Conservation (phyloP, 352 stramenopile genomes). For the Phytophthora niederhauseri region DNA sequence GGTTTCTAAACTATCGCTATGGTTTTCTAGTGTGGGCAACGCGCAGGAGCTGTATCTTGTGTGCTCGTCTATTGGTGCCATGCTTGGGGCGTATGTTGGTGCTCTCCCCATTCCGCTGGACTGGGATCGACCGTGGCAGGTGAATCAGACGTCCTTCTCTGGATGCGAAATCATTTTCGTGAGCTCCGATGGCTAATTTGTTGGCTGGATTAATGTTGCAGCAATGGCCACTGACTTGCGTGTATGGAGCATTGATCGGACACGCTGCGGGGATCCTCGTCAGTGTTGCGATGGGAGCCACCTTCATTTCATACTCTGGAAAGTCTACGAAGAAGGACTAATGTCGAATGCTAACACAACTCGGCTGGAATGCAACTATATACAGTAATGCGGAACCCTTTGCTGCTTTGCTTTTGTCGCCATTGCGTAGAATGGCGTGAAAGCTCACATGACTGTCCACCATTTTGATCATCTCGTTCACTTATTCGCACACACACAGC, state of each 20-base stretch:
- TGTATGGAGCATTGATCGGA: constrained; percentile 69
- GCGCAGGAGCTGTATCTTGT: constrained; percentile 54
- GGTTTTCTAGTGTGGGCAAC: constrained; percentile 40
- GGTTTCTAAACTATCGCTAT: background rate
- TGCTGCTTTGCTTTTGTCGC: too few relatives aligned
- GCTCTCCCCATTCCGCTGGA: constrained; percentile 84
- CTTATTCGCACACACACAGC: too few relatives aligned
- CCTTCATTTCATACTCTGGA: constrained; percentile 12
- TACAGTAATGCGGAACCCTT: too few relatives aligned
- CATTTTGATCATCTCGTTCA: too few relatives aligned
- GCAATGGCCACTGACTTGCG: constrained; percentile 89
- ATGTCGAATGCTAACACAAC: constrained; percentile 1
- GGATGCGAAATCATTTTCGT: background rate
- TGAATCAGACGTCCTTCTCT: constrained; percentile 19
- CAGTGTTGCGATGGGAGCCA: constrained; percentile 22
- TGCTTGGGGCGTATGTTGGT: constrained; percentile 73
- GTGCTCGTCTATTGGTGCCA: constrained; percentile 58
- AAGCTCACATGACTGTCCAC: too few relatives aligned
- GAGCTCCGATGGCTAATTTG: background rate
- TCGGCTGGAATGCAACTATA: too few relatives aligned
- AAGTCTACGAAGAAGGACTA: constrained; percentile 36
- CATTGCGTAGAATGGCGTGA: too few relatives aligned
- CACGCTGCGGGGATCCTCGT: constrained; percentile 49
- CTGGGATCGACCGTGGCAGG: constrained; percentile 90
- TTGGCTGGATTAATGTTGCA: constrained; percentile 29